Base-by-base conservation (phyloP, 192 early-diverging fungal genomes). In the Bifiguratus adelaidae region DNA sequence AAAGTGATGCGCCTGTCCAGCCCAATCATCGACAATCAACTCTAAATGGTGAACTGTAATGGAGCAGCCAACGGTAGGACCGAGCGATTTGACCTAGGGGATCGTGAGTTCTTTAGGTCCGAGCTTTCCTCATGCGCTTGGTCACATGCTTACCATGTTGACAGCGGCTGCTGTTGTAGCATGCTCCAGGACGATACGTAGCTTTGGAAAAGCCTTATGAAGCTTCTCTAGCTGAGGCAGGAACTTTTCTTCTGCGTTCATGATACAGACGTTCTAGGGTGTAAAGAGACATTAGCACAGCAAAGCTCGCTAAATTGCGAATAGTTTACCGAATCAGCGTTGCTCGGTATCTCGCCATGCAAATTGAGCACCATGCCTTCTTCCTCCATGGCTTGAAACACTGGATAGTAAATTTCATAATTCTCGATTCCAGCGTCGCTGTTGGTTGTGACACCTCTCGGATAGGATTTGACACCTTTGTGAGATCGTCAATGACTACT, bases 371-470 rank as follows among this genome's bases (percentile, higher is more conserved):
- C 84, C 85, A 98, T 80, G 30, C 88, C 88, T 50, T 71, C 67
- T 32, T 95, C 84, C 60, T 96, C 79, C 95, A 99, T 99, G 2
- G 92, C 91, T 45, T 77, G 51, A 70, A 99, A 99, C 13, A 96
- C 86, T 38, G 76, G 77, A 54, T 99, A 99, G 67, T 95, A 99
- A 32, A 78, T 67, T 26, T 81, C 74, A 59, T 92, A 92, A 56
- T 68, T 76, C 58, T 93, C 91, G 44, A 99, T 94, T 32, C 95
- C 95, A 42, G 80, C 77, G 47, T 96, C 93, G 52, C 83, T 88
- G 79, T 99, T 96, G 30, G 95, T 99, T 0, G 95, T 99, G 11
- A 99, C 95, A 22, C 94, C 94, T 23, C 91, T 80, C 18, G 92
- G 90, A 60, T 93, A 95, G 25, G 87, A 86, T 61, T 92, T 93